Evolutionary conservation across 2,329 filamentous ascomycete genomes (phyloP).

Genomic region (Claviceps cyperi): DNA sequence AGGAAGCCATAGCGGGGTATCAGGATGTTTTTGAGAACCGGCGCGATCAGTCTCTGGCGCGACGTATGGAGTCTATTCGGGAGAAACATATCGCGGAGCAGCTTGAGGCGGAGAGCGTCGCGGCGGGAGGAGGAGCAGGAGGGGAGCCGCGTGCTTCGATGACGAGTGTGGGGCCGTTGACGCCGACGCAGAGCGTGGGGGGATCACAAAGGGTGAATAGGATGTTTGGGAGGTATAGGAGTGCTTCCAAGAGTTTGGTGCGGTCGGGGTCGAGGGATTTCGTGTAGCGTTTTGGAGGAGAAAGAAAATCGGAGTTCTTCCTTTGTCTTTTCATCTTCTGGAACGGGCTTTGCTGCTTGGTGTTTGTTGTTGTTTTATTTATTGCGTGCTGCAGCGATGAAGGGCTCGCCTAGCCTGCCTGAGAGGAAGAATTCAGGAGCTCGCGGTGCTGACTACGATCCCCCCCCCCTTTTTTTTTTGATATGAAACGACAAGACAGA

Average conservation of each 20-base stretch:
- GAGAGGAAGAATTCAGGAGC: no score
- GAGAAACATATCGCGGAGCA: slow-evolving; percentile 21
- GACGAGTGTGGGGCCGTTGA: neutral
- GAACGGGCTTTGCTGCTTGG: no score
- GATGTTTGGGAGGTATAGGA: neutral
- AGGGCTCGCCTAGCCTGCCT: no score
- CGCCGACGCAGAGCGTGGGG: neutral
- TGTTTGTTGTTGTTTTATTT: no score
- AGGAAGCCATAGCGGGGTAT: slow-evolving; percentile 24
- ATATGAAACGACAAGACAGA: no score
- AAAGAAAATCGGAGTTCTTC: no score
- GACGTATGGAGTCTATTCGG: slow-evolving; percentile 23
- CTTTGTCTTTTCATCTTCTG: no score
- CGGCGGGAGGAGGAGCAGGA: neutral
- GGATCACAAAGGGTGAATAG: neutral
- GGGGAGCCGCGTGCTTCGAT: neutral
- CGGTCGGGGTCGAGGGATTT: neutral
- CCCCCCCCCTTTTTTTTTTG: no score
- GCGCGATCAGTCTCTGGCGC: slow-evolving; percentile 20
- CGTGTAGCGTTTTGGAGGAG: neutral
- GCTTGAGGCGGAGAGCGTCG: slow-evolving; percentile 11
- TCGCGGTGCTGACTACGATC: no score
- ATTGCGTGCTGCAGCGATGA: no score
- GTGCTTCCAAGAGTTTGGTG: neutral
- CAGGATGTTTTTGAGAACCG: slow-evolving; percentile 32